A percentile compares a stretch with the other conserved stretches of the same genome.
Evolutionary conservation across 2,329 filamentous ascomycete species (phyloP).

Genomic region (Pestalotiopsis sp.): DNA sequence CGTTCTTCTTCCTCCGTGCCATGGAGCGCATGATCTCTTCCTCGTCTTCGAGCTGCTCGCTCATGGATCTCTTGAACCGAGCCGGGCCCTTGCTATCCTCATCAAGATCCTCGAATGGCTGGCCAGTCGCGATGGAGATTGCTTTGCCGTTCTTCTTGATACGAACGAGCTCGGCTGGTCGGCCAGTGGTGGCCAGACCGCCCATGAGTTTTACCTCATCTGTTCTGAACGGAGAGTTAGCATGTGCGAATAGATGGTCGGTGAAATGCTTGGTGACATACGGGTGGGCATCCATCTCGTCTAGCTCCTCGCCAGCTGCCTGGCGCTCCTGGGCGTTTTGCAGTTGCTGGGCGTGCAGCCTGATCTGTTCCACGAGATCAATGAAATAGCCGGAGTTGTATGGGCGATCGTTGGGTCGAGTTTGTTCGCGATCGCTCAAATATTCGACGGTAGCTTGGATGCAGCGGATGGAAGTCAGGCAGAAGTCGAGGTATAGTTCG

Average conservation of each 20-base stretch:
- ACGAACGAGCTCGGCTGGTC: conserved; percentile 80
- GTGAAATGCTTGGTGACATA: conserved; percentile 38
- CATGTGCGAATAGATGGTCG: conserved; percentile 5
- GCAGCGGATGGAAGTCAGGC: conserved; percentile 85
- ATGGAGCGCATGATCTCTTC: conserved; percentile 87
- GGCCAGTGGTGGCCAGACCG: conserved; percentile 78
- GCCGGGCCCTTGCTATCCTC: conserved; percentile 46
- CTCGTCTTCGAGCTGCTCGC: conserved; percentile 72
- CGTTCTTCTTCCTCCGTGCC: conserved; percentile 94
- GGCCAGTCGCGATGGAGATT: conserved; percentile 73
- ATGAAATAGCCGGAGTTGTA: conserved; percentile 97
- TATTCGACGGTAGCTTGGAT: conserved; percentile 87
- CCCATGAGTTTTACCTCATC: conserved; percentile 81
- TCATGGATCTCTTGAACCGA: conserved; percentile 65
- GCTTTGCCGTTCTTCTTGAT: conserved; percentile 78
- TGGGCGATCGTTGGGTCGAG: conserved; percentile 79
- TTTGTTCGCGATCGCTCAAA: conserved; percentile 83
- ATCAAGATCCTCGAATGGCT: conserved; percentile 58
- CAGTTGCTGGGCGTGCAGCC: conserved; percentile 83
- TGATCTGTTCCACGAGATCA: conserved; percentile 92
- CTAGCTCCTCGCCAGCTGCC: conserved; percentile 47
- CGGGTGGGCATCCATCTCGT: conserved; percentile 59
- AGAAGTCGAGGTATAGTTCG: conserved; percentile 78
- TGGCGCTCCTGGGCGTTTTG: conserved; percentile 70
- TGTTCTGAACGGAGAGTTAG: conserved; percentile 34